A percentile compares a stretch with the other conserved stretches of the same genome.
These are phyloP conservation scores for Fusarium beomiforme DNA, from an alignment of 2,329 filamentous ascomycete species.

Conservation along the genomic window DNA sequence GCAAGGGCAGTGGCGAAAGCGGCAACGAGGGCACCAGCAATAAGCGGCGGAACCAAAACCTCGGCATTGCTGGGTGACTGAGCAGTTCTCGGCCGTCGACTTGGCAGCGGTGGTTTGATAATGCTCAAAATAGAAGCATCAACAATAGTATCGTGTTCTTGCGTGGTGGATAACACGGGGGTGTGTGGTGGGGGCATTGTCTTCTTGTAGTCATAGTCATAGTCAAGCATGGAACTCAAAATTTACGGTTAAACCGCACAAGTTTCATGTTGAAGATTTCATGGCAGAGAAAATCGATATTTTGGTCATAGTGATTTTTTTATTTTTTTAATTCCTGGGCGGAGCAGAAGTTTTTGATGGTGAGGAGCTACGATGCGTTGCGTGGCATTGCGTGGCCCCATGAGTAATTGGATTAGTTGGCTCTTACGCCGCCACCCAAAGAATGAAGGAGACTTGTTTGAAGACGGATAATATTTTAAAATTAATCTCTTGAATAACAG, in stretches of 20 bases:
- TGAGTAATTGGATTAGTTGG: conserved; percentile 40
- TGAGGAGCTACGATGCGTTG: conserved; percentile 22
- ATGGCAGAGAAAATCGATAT: neutral
- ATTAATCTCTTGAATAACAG: neutral
- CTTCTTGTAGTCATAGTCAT: conserved; percentile 38
- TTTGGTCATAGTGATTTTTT: neutral
- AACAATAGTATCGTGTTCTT: conserved; percentile 18
- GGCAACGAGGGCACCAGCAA: conserved; percentile 48
- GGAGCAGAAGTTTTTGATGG: conserved; percentile 24
- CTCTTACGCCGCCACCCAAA: conserved; percentile 38
- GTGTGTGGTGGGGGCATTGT: conserved; percentile 41
- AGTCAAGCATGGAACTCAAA: neutral
- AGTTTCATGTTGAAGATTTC: conserved; percentile 1
- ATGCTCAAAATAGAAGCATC: conserved; percentile 28
- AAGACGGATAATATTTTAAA: neutral
- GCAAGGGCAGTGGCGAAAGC: conserved; percentile 50
- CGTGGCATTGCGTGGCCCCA: conserved; percentile 48
- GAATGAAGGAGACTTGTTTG: neutral
- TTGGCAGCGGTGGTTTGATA: conserved; percentile 51
- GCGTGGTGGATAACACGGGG: conserved; percentile 37
- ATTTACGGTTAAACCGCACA: conserved; percentile 8
- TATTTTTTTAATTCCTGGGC: neutral
- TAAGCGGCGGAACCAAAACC: conserved; percentile 49
- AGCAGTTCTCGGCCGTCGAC: conserved; percentile 43
- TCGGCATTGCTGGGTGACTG: conserved; percentile 46